phyloP scores from a whole-genome alignment of 805 yeast species.

The Isabelozyma pseudorhagii region DNA sequence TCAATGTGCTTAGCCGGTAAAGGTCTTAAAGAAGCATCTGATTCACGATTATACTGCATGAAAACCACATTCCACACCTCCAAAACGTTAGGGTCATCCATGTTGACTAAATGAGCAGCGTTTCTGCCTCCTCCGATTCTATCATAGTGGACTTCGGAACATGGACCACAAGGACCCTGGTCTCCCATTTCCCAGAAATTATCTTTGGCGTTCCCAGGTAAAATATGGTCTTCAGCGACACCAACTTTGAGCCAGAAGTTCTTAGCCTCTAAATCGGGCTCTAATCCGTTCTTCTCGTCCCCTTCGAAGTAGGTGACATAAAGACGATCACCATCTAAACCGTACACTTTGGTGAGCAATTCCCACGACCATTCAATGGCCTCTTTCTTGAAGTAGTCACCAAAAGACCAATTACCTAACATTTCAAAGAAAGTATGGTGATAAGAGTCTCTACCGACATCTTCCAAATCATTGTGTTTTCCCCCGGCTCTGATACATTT shows the following conservation, averaged over 20 bases:
- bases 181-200: constrained; percentile 99
- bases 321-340: constrained; percentile 71
- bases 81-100: constrained; percentile 96
- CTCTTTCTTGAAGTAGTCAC: constrained; percentile 95
- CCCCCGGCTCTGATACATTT: constrained; percentile 99
- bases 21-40: constrained; percentile 72
- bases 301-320: constrained; percentile 98
- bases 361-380: constrained; percentile 92
- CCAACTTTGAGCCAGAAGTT: constrained; percentile 84
- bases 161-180: constrained; percentile 99
- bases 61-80: constrained; percentile 98
- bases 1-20: constrained; percentile 95
- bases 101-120: constrained; percentile 84
- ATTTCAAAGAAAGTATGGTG: constrained; percentile 99
- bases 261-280: constrained; percentile 93
- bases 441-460: constrained; percentile 96
- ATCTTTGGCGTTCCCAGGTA: constrained; percentile 87
- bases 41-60: constrained; percentile 94
- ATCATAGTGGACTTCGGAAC: constrained; percentile 96
- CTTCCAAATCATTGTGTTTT: constrained; percentile 96
- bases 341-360: constrained; percentile 79
- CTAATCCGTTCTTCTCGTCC: constrained; percentile 74
- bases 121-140: constrained; percentile 99
- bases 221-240: constrained; percentile 84
- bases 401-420: constrained; percentile 99